Base-by-base conservation (phyloP, 2,329 filamentous ascomycete genomes). In the Tolypocladium album region DNA sequence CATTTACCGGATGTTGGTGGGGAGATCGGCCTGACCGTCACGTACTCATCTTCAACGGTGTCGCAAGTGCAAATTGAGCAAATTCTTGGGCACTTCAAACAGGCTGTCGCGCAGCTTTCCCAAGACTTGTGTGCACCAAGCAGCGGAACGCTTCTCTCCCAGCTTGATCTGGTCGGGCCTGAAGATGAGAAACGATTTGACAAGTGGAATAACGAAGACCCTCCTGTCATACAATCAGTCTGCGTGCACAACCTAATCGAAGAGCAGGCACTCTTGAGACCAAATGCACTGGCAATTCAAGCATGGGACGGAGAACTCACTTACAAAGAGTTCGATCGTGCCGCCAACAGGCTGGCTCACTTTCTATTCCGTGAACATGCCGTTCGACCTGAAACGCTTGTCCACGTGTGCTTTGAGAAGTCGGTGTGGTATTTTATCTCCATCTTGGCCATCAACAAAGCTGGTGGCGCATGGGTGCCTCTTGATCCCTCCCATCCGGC, bases 271-370 rank as follows among this genome's bases (percentile, higher is more conserved):
- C 61, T 59, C 13, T 63, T 64, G 36, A 65, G 69, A 2, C 75
- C 76, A 0, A 59, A 64, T 20, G 67, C 69, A 12, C 62, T 67
- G 6, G 77, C 77, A 27, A 71, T 79, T 39, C 65, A 74, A 56
- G 76, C 77, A 1, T 79, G 76, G 75, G 76, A 79, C 60, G 76
- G 76, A 22, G 61, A 67, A 56, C 71, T 77, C 59, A 76, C 75
- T 9, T 78, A 78, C 59, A 60, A 66, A 57, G 70, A 78, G 31
- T 66, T 78, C 4, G 73, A 78, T 47, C 60, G 62, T 0, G 65
- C 71, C 8, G 78, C 78, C 0, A 72, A 71, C 24, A 62, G 69
- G 4, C 68, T 80, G 11, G 74, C 75, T 2, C 66, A 66, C 8
- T 66, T 73, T 58, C 67, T 57, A 58, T 3, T 39, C 58, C 17